These are phyloP conservation scores for Aspergillus sp. DNA, from an alignment of 2,329 filamentous ascomycete genomes.

Conservation along the genomic window DNA sequence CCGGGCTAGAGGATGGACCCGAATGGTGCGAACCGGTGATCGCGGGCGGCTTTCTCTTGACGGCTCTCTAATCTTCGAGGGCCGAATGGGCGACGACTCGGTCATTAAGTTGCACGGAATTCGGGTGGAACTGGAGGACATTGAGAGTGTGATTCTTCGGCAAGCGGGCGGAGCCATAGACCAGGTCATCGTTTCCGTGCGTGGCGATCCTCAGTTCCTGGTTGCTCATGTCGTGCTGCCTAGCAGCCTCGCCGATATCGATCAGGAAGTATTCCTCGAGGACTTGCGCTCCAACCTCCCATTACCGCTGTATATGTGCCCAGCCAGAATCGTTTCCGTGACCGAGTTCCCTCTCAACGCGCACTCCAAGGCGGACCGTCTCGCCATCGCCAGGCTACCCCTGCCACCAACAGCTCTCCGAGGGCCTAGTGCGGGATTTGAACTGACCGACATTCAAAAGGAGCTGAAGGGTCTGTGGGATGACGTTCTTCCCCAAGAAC, in stretches of 20 bases:
- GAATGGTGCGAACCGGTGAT: conserved; percentile 31
- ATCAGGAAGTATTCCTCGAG: conserved; percentile 13
- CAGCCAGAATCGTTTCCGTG: conserved; percentile 23
- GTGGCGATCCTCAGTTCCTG: not conserved
- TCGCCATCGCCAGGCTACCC: conserved; percentile 14
- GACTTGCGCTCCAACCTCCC: conserved; percentile 30
- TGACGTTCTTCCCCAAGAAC: not conserved
- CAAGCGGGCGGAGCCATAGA: conserved; percentile 16
- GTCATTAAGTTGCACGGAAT: conserved; percentile 29
- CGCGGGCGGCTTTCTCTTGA: conserved; percentile 24
- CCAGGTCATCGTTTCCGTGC: not conserved
- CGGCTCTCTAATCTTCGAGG: conserved; percentile 26
- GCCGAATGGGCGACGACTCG: conserved; percentile 26
- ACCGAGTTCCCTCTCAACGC: conserved; percentile 24
- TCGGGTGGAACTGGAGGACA: conserved; percentile 48
- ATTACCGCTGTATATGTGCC: conserved; percentile 37
- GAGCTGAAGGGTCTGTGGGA: not conserved
- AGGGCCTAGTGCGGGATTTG: not conserved
- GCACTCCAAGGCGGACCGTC: conserved; percentile 29
- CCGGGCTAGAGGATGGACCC: not conserved
- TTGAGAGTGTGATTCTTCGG: conserved; percentile 34
- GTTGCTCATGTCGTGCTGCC: not conserved
- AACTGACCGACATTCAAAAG: not conserved
- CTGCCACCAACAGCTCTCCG: conserved; percentile 13
- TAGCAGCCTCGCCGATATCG: not conserved